phyloP scores from a whole-genome alignment of 306 rosid species.

The Pachyrhizus erosus region DNA sequence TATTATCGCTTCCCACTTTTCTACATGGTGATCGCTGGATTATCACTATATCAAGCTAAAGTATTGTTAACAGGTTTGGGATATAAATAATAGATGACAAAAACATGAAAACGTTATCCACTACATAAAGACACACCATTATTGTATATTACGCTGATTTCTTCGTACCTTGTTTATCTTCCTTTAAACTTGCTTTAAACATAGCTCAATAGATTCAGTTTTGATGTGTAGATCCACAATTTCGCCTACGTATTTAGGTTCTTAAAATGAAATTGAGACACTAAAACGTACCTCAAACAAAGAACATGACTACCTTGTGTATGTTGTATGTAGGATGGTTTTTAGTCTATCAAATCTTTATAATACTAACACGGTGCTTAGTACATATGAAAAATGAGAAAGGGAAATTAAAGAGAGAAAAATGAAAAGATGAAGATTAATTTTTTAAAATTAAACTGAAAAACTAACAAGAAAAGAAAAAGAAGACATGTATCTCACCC shows the following conservation, averaged over 20 bases:
- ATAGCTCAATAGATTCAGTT: not conserved
- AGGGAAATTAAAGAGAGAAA: no score
- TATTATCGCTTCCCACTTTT: not conserved
- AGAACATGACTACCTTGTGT: not conserved
- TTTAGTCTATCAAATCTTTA: not conserved
- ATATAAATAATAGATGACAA: not conserved
- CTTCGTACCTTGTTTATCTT: not conserved
- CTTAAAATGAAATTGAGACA: not conserved
- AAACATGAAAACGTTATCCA: not conserved
- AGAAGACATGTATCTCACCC: not conserved
- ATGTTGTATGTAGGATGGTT: not conserved
- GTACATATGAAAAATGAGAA: not conserved
- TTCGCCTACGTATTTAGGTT: not conserved
- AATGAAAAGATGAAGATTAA: not conserved
- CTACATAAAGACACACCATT: not conserved
- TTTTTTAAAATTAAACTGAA: no score
- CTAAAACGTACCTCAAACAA: not conserved
- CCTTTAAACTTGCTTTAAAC: slow-evolving; percentile 1
- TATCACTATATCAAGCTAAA: not conserved
- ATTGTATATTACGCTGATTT: not conserved
- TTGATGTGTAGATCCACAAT: not conserved
- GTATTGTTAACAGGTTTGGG: not conserved
- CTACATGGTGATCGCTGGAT: not conserved
- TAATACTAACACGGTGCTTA: not conserved
- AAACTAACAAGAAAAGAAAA: not conserved